Conservation (phyloP, 78 protist genomes). For the Dictyostelium intermedium region DNA sequence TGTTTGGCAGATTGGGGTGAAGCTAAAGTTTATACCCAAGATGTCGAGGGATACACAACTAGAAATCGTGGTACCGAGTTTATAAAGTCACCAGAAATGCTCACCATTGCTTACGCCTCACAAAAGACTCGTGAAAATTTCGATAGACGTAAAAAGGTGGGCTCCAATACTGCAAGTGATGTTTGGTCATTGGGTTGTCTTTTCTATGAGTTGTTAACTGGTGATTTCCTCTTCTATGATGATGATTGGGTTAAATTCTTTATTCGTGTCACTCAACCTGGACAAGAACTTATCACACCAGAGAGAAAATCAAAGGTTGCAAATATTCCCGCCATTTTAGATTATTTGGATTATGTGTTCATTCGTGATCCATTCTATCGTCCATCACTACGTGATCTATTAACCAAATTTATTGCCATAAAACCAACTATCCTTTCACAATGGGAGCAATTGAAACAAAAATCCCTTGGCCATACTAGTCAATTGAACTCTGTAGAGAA, state of each 20-base stretch:
- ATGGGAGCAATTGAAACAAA: constrained; percentile 10
- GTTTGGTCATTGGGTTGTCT: constrained; percentile 96
- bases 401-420: constrained; percentile 45
- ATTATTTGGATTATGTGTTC: constrained; percentile 83
- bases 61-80: constrained; percentile 95
- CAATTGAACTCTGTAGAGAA: background rate
- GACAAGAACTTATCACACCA: constrained; percentile 70
- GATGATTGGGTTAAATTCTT: constrained; percentile 93
- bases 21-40: constrained; percentile 81
- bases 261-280: constrained; percentile 83
- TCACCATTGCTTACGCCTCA: constrained; percentile 79
- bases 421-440: constrained; percentile 39
- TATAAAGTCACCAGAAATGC: constrained; percentile 96
- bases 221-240: constrained; percentile 92
- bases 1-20: constrained; percentile 95
- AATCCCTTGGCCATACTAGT: background rate
- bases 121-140: constrained; percentile 79
- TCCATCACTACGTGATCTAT: constrained; percentile 79
- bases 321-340: constrained; percentile 69
- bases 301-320: constrained; percentile 54
- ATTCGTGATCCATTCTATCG: constrained; percentile 89
- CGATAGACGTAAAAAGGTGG: constrained; percentile 87
- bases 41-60: constrained; percentile 85
- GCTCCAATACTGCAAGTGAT: constrained; percentile 85
- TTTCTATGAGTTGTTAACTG: constrained; percentile 92